These are phyloP conservation scores for Kalmusia sp. DNA, from an alignment of 2,329 filamentous ascomycete genomes.

Conservation along the genomic window DNA sequence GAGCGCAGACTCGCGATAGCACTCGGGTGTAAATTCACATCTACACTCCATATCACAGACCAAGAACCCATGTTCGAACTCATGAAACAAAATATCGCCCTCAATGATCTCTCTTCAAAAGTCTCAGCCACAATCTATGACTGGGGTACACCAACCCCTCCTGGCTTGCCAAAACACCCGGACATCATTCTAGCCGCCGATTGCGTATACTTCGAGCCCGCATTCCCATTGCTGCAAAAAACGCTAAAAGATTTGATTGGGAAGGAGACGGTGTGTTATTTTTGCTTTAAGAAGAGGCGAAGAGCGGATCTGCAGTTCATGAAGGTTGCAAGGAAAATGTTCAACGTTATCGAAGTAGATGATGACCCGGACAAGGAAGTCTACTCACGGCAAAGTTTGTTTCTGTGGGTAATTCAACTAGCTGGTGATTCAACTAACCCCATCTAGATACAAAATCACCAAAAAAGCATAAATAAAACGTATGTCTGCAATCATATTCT, in stretches of 20 bases:
- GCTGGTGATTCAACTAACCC: neutral
- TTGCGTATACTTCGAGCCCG: constrained; percentile 96
- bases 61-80: constrained; percentile 83
- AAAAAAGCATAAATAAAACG: neutral
- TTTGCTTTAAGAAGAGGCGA: constrained; percentile 94
- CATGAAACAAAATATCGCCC: constrained; percentile 84
- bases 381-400: constrained; percentile 57
- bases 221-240: constrained; percentile 83
- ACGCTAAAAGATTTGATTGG: constrained; percentile 79
- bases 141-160: constrained; percentile 65
- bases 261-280: constrained; percentile 72
- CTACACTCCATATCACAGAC: constrained; percentile 82
- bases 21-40: constrained; percentile 59
- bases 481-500: no score
- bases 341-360: constrained; percentile 54
- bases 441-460: neutral
- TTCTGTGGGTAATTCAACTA: constrained; percentile 49
- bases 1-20: constrained; percentile 62
- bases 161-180: constrained; percentile 62
- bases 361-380: constrained; percentile 57
- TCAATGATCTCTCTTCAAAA: constrained; percentile 73
- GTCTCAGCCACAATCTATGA: constrained; percentile 77
- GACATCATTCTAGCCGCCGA: constrained; percentile 92
- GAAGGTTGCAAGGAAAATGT: constrained; percentile 57
- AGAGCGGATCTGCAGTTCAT: constrained; percentile 67